Evolutionary conservation across 1,284 basidiomycete species (phyloP).

Genomic region (Rhodotorula sp.): DNA sequence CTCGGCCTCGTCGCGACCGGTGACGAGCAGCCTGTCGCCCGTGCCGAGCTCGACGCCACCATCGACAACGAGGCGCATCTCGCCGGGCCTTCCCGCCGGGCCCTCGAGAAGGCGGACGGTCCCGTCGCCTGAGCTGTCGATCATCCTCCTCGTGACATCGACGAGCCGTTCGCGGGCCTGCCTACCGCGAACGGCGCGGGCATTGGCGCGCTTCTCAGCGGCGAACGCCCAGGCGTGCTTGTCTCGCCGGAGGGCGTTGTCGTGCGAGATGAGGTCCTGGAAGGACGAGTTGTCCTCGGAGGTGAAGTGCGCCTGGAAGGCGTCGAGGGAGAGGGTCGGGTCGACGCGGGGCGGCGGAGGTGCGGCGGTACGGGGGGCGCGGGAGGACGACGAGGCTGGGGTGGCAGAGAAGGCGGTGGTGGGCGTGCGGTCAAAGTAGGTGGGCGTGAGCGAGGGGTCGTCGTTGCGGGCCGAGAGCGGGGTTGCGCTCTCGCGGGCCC

Average conservation of each 20-base stretch:
- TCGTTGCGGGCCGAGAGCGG: not conserved
- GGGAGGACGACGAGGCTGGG: slow-evolving; percentile 8
- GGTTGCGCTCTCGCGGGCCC: slow-evolving; percentile 1
- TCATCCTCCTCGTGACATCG: slow-evolving; percentile 42
- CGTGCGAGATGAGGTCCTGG: slow-evolving; percentile 80
- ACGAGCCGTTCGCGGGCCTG: slow-evolving; percentile 45
- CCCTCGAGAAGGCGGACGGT: slow-evolving; percentile 51
- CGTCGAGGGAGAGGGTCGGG: slow-evolving; percentile 66
- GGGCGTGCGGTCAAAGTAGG: slow-evolving; percentile 30
- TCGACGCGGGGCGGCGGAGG: slow-evolving; percentile 9
- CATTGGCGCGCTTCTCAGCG: slow-evolving; percentile 74
- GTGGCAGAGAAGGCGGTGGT: slow-evolving; percentile 14
- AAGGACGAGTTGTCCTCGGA: slow-evolving; percentile 96
- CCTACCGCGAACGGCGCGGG: slow-evolving; percentile 29
- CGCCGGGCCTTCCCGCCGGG: slow-evolving; percentile 48
- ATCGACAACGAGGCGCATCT: slow-evolving; percentile 52
- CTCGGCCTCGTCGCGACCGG: slow-evolving; percentile 48
- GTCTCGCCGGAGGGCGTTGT: slow-evolving; percentile 76
- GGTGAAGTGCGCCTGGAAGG: slow-evolving; percentile 85
- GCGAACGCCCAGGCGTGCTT: slow-evolving; percentile 88
- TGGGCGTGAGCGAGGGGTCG: not conserved
- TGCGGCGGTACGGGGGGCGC: not conserved
- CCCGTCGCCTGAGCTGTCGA: slow-evolving; percentile 38
- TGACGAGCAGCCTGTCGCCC: slow-evolving; percentile 34
- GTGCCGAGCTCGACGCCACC: slow-evolving; percentile 43